A percentile compares a stretch with the other conserved stretches of the same genome.
Conservation (phyloP, 2,329 filamentous ascomycete genomes). For the Alternaria novae-zelandiae region DNA sequence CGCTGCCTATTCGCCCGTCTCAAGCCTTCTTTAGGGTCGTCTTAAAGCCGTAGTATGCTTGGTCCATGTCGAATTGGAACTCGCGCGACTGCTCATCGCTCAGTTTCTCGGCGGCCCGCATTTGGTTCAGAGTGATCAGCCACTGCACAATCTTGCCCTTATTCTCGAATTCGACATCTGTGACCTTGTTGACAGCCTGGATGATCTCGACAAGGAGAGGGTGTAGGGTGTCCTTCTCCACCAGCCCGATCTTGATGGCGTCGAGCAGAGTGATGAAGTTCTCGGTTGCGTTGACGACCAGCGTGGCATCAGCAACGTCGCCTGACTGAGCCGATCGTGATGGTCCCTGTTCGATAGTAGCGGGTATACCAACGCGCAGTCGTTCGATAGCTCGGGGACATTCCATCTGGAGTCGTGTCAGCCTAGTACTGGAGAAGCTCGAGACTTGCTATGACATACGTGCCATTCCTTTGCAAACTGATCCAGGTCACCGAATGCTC, state of each 20-base stretch:
- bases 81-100: constrained; percentile 87
- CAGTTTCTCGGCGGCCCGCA: constrained; percentile 93
- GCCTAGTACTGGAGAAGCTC: constrained; percentile 1
- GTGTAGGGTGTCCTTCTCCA: constrained; percentile 96
- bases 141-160: constrained; percentile 98
- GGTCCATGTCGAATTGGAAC: constrained; percentile 90
- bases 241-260: constrained; percentile 86
- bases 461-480: constrained; percentile 92
- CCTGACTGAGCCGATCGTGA: constrained; percentile 49
- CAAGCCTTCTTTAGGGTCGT: constrained; percentile 64
- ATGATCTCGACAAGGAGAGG: constrained; percentile 94
- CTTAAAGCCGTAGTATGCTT: constrained; percentile 94
- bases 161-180: constrained; percentile 91
- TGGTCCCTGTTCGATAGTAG: constrained; percentile 70
- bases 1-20: constrained; percentile 3
- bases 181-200: constrained; percentile 96
- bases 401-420: constrained; percentile 70
- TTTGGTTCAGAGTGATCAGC: constrained; percentile 96
- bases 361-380: constrained; percentile 88
- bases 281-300: constrained; percentile 91
- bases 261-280: constrained; percentile 99
- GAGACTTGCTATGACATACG: constrained; percentile 60
- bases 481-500: constrained; percentile 85
- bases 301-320: constrained; percentile 59
- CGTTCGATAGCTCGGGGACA: constrained; percentile 93